Evolutionary conservation across 305 asterid species (phyloP).

Genomic region (Andrographis paniculata): DNA sequence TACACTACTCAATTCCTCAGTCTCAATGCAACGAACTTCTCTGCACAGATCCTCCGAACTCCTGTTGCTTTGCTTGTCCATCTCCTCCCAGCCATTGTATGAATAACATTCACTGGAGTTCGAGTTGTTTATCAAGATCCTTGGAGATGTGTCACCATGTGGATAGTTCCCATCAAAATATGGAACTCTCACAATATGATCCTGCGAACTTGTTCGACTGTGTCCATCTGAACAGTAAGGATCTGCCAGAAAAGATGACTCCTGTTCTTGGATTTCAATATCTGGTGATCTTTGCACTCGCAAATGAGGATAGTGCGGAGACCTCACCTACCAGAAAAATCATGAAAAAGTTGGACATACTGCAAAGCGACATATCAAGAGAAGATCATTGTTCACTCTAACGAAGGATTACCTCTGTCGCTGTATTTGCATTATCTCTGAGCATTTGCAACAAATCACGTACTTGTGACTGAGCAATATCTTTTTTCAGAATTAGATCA

Average conservation of each 20-base stretch:
- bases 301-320: constrained; percentile 54
- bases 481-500: constrained; percentile 69
- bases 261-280: constrained; percentile 25
- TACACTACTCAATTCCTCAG: constrained; percentile 34
- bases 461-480: constrained; percentile 74
- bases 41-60: constrained; percentile 67
- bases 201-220: constrained; percentile 63
- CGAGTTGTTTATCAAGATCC: constrained; percentile 29
- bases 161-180: constrained; percentile 41
- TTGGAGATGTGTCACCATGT: constrained; percentile 33
- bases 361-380: neutral
- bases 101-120: constrained; percentile 55
- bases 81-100: constrained; percentile 66
- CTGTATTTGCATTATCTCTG: constrained; percentile 40
- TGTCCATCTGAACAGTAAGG: constrained; percentile 42
- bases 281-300: constrained; percentile 51
- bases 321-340: constrained; percentile 45
- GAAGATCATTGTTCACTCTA: constrained; percentile 1
- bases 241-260: constrained; percentile 32
- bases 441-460: constrained; percentile 54
- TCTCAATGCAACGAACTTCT: constrained; percentile 78
- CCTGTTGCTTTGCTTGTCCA: constrained; percentile 58
- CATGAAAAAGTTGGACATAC: constrained; percentile 11
- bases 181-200: constrained; percentile 41
- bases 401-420: constrained; percentile 27